phyloP scores from a whole-genome alignment of 441 rosid species.

The Iberis amara region DNA sequence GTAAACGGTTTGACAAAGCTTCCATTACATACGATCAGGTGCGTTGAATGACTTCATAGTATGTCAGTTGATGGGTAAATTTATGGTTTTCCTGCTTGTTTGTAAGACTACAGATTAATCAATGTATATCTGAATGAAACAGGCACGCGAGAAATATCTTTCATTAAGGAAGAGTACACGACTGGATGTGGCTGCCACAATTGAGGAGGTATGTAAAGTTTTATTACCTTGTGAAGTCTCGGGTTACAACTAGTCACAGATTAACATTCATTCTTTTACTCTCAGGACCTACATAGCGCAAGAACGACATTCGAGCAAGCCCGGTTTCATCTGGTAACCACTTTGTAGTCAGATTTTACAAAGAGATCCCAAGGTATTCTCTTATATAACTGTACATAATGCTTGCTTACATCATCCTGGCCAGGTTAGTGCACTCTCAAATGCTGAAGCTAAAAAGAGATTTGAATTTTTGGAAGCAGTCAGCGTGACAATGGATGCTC shows the following conservation, averaged over 20 bases:
- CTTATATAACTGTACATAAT: slow-evolving; percentile 12
- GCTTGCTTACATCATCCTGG: slow-evolving; percentile 18
- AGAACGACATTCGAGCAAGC: slow-evolving; percentile 76
- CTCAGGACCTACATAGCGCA: slow-evolving; percentile 76
- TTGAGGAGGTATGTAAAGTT: slow-evolving; percentile 63
- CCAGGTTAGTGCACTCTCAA: slow-evolving; percentile 74
- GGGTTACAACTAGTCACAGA: slow-evolving; percentile 17
- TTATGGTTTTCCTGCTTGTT: background rate
- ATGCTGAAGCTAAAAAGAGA: slow-evolving; percentile 83
- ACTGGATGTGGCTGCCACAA: slow-evolving; percentile 59
- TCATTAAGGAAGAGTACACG: slow-evolving; percentile 81
- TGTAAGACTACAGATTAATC: slow-evolving; percentile 19
- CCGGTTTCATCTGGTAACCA: slow-evolving; percentile 71
- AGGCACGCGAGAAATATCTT: slow-evolving; percentile 90
- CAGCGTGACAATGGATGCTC: slow-evolving; percentile 90
- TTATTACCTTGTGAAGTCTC: slow-evolving; percentile 14
- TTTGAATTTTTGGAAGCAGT: slow-evolving; percentile 91
- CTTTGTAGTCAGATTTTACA: slow-evolving; percentile 3
- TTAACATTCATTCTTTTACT: slow-evolving; percentile 26
- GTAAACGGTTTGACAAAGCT: slow-evolving; percentile 82
- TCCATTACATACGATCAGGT: slow-evolving; percentile 73
- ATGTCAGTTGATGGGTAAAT: slow-evolving; percentile 1
- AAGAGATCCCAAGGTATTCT: background rate
- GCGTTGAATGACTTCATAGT: slow-evolving; percentile 11
- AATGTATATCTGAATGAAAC: slow-evolving; percentile 29